A percentile compares a stretch with the other conserved stretches of the same genome.
Evolutionary conservation across 2,329 filamentous ascomycete species (phyloP).

Genomic region (Colletotrichum truncatum): DNA sequence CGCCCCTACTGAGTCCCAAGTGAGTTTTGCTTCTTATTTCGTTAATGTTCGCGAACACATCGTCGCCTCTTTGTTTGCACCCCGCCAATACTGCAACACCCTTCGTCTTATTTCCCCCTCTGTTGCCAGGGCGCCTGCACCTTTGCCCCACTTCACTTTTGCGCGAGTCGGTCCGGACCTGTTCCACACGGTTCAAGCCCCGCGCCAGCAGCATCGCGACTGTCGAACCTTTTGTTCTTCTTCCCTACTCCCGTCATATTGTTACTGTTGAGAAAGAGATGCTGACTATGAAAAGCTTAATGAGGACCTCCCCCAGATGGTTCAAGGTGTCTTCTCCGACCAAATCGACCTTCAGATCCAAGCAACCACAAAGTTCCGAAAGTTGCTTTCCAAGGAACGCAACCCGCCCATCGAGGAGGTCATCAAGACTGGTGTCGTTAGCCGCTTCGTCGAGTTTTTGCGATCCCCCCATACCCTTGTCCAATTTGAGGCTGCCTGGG

Average conservation of each 20-base stretch:
- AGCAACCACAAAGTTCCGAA: conserved; percentile 97
- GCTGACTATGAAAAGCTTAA: conserved; percentile 74
- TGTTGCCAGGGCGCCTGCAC: conserved; percentile 31
- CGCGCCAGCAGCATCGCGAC: not conserved
- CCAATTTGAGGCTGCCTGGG: conserved; percentile 99
- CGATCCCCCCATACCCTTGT: conserved; percentile 97
- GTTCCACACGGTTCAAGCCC: not conserved
- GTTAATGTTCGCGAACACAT: conserved; percentile 8
- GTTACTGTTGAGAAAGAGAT: conserved; percentile 2
- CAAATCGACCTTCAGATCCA: conserved; percentile 98
- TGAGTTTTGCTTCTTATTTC: conserved; percentile 57
- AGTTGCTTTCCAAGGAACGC: conserved; percentile 97
- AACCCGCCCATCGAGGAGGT: conserved; percentile 99
- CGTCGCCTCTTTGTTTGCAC: conserved; percentile 21
- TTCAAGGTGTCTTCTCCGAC: conserved; percentile 96
- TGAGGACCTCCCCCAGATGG: conserved; percentile 98
- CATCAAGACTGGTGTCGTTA: conserved; percentile 98
- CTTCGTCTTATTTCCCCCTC: conserved; percentile 29
- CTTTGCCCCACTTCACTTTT: conserved; percentile 28
- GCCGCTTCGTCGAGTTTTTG: conserved; percentile 97
- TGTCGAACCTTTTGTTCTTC: not conserved
- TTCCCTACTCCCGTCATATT: not conserved
- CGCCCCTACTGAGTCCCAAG: conserved; percentile 94
- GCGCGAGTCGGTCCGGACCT: conserved; percentile 18
- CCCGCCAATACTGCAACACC: conserved; percentile 28